Percentiles rank a stretch among this genome's conserved stretches.
phyloP scores from a whole-genome alignment of 1,284 basidiomycete genomes.

The Polyporus tsugae region DNA sequence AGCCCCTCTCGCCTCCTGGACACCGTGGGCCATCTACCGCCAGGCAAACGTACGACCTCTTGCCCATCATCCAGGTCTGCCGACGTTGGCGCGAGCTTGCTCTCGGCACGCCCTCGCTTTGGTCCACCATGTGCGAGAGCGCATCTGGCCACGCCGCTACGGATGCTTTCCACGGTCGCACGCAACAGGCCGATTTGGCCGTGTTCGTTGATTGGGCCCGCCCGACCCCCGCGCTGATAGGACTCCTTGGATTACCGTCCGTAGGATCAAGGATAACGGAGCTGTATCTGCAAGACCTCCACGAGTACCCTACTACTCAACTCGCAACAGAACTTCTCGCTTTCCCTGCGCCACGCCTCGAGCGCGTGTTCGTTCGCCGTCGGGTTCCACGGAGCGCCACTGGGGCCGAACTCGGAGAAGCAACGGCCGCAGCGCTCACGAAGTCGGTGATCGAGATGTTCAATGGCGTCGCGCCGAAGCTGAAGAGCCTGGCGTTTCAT shows the following conservation, averaged over 20 bases:
- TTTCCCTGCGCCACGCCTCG: conserved; percentile 22
- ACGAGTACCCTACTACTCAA: background rate
- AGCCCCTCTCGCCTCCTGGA: conserved; percentile 10
- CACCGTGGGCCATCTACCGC: background rate
- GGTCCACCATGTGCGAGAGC: conserved; percentile 29
- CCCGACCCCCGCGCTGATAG: conserved; percentile 16
- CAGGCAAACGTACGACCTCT: conserved; percentile 25
- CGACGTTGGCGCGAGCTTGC: conserved; percentile 30
- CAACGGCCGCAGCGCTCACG: background rate
- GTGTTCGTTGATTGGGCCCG: conserved; percentile 19
- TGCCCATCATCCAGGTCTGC: conserved; percentile 31
- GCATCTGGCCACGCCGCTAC: conserved; percentile 6
- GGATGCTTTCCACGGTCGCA: conserved; percentile 15
- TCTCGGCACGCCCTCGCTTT: conserved; percentile 27
- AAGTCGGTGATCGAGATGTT: conserved; percentile 19
- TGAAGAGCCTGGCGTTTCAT: conserved; percentile 23
- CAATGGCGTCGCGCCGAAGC: conserved; percentile 19
- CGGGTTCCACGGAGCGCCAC: background rate
- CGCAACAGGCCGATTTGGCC: conserved; percentile 18
- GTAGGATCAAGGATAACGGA: conserved; percentile 15
- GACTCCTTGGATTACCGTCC: conserved; percentile 5
- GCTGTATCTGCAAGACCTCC: conserved; percentile 22
- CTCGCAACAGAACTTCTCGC: conserved; percentile 19
- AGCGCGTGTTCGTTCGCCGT: conserved; percentile 20
- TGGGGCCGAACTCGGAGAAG: background rate